Evolutionary conservation across 2,329 filamentous ascomycete genomes (phyloP).

Genomic region (Verticillium klebahnii): DNA sequence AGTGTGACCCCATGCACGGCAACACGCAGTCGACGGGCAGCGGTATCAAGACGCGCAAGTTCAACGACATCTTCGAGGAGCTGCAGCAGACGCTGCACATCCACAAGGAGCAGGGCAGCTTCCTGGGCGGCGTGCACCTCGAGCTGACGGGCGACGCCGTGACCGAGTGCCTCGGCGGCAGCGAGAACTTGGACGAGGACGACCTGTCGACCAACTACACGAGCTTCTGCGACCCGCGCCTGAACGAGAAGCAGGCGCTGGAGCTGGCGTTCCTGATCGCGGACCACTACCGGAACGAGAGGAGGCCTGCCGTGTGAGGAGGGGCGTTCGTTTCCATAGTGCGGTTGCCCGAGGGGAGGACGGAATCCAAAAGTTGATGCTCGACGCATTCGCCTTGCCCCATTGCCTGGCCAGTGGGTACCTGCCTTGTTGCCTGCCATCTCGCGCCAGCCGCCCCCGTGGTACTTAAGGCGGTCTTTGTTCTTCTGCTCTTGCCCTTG

Average conservation of each 20-base stretch:
- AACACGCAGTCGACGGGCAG: slow-evolving; percentile 64
- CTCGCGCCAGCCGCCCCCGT: no score
- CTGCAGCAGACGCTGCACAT: slow-evolving; percentile 78
- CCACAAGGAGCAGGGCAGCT: slow-evolving; percentile 77
- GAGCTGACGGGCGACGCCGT: slow-evolving; percentile 95
- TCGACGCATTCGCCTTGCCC: not conserved
- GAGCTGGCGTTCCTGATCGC: slow-evolving; percentile 93
- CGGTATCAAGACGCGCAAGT: slow-evolving; percentile 89
- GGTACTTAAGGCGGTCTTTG: not conserved
- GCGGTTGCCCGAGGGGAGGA: not conserved
- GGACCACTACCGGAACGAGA: slow-evolving; percentile 59
- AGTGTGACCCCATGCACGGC: slow-evolving; percentile 99
- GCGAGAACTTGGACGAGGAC: slow-evolving; percentile 79
- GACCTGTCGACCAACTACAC: slow-evolving; percentile 90
- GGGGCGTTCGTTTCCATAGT: not conserved
- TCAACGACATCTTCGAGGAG: slow-evolving; percentile 85
- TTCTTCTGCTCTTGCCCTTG: not conserved
- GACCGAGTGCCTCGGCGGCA: slow-evolving; percentile 91
- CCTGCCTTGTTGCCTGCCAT: not conserved
- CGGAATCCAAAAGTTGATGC: not conserved
- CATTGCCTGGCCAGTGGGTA: not conserved
- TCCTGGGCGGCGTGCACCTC: slow-evolving; percentile 89
- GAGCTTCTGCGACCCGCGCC: slow-evolving; percentile 87
- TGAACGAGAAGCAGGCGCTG: slow-evolving; percentile 97
- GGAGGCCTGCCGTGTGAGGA: slow-evolving; percentile 12